A percentile compares a stretch with the other conserved stretches of the same genome.
Conservation (phyloP, 75 land plant genomes). For the Sequoiadendron giganteum region DNA sequence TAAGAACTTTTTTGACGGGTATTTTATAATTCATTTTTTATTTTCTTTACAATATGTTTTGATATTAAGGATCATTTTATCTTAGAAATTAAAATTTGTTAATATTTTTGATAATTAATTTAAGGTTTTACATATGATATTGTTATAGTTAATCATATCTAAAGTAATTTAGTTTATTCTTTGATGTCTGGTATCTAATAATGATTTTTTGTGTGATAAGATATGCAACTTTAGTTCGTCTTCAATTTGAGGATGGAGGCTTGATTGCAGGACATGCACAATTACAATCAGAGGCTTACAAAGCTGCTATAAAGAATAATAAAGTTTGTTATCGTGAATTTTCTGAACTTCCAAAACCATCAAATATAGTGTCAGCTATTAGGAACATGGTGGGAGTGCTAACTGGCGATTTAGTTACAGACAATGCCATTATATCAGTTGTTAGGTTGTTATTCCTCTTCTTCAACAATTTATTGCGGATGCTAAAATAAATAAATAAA, state of each 20-base stretch:
- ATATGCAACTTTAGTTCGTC: conserved; percentile 43
- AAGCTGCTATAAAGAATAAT: conserved; percentile 44
- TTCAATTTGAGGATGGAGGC: conserved; percentile 59
- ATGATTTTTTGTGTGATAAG: background rate
- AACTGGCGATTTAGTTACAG: conserved; percentile 74
- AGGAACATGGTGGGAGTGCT: conserved; percentile 56
- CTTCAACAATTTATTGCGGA: background rate
- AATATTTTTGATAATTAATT: no score
- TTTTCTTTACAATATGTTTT: no score
- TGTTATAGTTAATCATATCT: no score
- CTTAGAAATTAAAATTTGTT: no score
- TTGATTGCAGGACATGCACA: conserved; percentile 52
- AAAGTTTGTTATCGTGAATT: conserved; percentile 62
- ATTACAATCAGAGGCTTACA: conserved; percentile 72
- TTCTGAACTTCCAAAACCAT: conserved; percentile 48
- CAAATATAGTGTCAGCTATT: conserved; percentile 38
- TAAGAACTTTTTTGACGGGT: conserved; percentile 79
- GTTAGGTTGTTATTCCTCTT: conserved; percentile 7
- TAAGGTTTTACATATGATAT: no score
- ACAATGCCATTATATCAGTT: conserved; percentile 78
- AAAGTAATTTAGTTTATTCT: background rate
- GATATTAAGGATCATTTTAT: no score
- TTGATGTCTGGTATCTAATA: background rate
- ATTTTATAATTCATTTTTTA: background rate
- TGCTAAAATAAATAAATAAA: background rate